Percentiles rank a stretch among this genome's conserved stretches.
phyloP scores from a whole-genome alignment of 345 rosid genomes.

The Acer saccharum region DNA sequence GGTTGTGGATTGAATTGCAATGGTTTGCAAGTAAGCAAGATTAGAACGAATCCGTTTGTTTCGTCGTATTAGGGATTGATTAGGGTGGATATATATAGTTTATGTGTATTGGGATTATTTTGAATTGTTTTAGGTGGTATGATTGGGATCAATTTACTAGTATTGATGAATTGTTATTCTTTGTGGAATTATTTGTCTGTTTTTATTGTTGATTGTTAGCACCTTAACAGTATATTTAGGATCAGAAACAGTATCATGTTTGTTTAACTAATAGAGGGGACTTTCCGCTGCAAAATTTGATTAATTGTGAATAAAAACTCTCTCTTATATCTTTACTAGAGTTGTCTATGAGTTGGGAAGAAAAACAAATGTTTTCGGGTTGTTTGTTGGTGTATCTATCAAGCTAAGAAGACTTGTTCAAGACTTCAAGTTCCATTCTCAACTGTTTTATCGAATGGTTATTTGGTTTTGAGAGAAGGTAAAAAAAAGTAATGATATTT shows the following conservation, averaged over 20 bases:
- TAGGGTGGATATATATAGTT: not conserved
- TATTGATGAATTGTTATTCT: not conserved
- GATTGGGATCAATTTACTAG: slow-evolving; percentile 9
- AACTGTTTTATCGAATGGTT: not conserved
- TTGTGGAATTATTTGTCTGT: not conserved
- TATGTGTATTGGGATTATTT: slow-evolving; percentile 2
- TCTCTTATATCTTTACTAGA: not conserved
- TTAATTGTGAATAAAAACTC: not conserved
- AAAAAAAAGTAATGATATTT: not conserved
- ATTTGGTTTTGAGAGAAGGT: not conserved
- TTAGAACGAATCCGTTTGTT: slow-evolving; percentile 32
- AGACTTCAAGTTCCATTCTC: not conserved
- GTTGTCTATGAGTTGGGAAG: not conserved
- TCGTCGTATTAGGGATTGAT: slow-evolving; percentile 39
- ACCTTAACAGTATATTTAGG: not conserved
- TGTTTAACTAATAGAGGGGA: too few relatives aligned
- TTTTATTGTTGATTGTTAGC: not conserved
- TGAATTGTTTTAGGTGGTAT: slow-evolving; percentile 10
- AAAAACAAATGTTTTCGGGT: not conserved
- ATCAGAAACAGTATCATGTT: not conserved
- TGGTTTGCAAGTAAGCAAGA: slow-evolving; percentile 19
- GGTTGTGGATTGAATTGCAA: slow-evolving; percentile 81
- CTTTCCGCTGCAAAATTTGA: not conserved
- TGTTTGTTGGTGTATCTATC: not conserved
- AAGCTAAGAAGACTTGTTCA: not conserved